Base-by-base conservation (phyloP, 2,329 filamentous ascomycete genomes). In the Colletotrichum australisinense region DNA sequence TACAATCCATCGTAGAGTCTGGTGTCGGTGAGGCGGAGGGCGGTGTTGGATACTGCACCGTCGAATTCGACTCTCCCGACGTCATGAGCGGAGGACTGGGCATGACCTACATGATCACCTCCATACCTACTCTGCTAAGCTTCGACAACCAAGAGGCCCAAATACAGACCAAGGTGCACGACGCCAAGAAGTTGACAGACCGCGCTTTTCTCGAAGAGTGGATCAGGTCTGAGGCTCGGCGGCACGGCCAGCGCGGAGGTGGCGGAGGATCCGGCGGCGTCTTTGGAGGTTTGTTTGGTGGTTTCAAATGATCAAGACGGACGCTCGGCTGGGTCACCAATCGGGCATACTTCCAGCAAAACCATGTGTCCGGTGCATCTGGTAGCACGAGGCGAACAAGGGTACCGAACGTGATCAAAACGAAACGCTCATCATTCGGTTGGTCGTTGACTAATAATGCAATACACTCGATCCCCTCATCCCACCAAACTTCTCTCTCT, bases 11-110 rank as follows among this genome's bases (percentile, higher is more conserved):
- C 38, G 79, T 92, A 58, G 83, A 85, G 76, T 83, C 83, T 3
- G 87, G 88, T 63, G 83, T 88, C 3, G 89, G 89, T 69, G 88
- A 90, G 80, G 82, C 81, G 0, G 86, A 90, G 78, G 89, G 89
- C 76, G 89, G 88, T 30, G 86, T 92, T 6, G 83, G 82, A n/a
- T 88, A 86, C 72, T 87, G 84, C 72, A 83, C 85, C 32, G 84
- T 92, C 72, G 88, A 91, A 78, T 89, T 86, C 73, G 90, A 92
- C 77, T 84, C 86, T 5, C 87, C 88, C 1, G 90, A 91, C 78
- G 84, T 90, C 73, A 88, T 89, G 88, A 71, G 75, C 22, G 82
- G 80, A 8, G 83, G 81, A 0, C 78, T 90, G 22, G 88, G 87
- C 7, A 82, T 87, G 78, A 85, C 84, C 7, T 91, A 90, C 79